phyloP scores from a whole-genome alignment of 2,329 filamentous ascomycete genomes.

The Ramichloridium luteum region DNA sequence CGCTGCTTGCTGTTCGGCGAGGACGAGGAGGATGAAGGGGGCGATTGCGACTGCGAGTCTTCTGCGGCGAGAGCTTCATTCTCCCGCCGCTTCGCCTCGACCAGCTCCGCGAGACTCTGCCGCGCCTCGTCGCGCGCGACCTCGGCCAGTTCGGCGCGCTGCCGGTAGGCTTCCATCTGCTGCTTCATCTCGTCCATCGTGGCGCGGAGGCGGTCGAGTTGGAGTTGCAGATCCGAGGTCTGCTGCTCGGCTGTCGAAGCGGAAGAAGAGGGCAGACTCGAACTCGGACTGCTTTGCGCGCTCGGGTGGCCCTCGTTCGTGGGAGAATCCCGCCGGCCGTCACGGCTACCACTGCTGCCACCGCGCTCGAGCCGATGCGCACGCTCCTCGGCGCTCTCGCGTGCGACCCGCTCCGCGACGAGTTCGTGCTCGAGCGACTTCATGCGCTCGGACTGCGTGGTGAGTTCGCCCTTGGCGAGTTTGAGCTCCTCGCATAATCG shows the following conservation, averaged over 20 bases:
- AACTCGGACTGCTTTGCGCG: conserved; percentile 8
- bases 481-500: conserved; percentile 76
- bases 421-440: conserved; percentile 70
- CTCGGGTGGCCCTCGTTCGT: conserved; percentile 11
- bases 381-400: conserved; percentile 72
- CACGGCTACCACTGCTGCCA: too few species aligned
- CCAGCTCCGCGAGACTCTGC: conserved; percentile 75
- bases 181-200: conserved; percentile 73
- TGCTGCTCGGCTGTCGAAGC: conserved; percentile 4
- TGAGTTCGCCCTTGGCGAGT: conserved; percentile 73
- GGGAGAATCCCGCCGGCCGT: conserved; percentile 27
- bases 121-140: conserved; percentile 59
- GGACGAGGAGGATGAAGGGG: not conserved
- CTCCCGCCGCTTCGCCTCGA: conserved; percentile 64
- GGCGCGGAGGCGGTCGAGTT: conserved; percentile 61
- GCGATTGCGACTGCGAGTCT: conserved; percentile 27
- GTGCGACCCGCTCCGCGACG: conserved; percentile 64
- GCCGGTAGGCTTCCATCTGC: conserved; percentile 66
- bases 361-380: conserved; percentile 59
- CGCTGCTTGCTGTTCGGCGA: not conserved
- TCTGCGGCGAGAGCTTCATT: conserved; percentile 41
- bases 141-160: conserved; percentile 67
- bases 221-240: conserved; percentile 47
- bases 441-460: conserved; percentile 67
- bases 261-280: conserved; percentile 2